These are phyloP conservation scores for Trichoderma simmonsii DNA, from an alignment of 2,329 filamentous ascomycete species.

Conservation along the genomic window DNA sequence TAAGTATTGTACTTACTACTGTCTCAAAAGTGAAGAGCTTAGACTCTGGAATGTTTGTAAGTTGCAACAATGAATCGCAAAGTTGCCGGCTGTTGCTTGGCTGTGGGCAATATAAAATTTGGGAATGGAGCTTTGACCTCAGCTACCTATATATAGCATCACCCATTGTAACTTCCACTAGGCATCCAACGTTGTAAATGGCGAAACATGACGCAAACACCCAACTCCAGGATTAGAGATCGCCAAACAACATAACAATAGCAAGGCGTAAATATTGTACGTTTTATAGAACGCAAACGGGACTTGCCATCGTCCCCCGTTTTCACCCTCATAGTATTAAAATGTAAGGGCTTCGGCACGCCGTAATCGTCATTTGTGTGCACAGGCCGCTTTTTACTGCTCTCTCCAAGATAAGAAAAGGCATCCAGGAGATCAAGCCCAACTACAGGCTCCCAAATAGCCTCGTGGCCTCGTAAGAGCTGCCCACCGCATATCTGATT, in stretches of 20 bases:
- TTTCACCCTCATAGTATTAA: too few relatives aligned
- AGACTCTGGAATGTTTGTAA: background rate
- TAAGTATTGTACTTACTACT: too few relatives aligned
- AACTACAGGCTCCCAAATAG: background rate
- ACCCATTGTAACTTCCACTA: background rate
- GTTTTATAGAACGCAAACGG: too few relatives aligned
- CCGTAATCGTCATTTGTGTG: background rate
- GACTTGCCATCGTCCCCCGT: too few relatives aligned
- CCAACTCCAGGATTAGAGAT: background rate
- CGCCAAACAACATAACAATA: background rate
- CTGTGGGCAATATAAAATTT: background rate
- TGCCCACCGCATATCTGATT: too few relatives aligned
- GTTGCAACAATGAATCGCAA: background rate
- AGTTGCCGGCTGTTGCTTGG: background rate
- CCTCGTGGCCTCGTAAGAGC: too few relatives aligned
- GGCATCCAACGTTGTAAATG: background rate
- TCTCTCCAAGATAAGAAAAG: background rate
- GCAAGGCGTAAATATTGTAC: background rate
- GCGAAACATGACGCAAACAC: background rate
- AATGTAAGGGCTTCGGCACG: too few relatives aligned
- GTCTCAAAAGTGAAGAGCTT: background rate
- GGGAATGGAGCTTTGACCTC: background rate
- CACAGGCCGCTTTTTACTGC: background rate
- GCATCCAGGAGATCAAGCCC: too few relatives aligned
- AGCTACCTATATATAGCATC: background rate